phyloP scores from a whole-genome alignment of 108 stramenopile species.

The Cylindrotheca closterium region DNA sequence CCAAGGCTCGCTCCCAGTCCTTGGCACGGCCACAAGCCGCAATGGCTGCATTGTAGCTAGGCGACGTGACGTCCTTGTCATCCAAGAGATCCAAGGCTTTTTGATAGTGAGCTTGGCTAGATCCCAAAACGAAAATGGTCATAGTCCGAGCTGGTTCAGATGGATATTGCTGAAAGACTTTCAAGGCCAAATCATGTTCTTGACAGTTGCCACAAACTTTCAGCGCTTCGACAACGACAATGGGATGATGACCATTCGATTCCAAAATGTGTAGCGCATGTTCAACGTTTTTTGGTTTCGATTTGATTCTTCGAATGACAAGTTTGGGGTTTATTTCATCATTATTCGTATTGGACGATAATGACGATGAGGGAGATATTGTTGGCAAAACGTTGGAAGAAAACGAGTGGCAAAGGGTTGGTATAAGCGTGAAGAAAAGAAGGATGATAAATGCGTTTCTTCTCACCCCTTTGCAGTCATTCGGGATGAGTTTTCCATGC shows the following conservation, averaged over 20 bases:
- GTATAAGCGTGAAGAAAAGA: too few species aligned
- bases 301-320: constrained; percentile 16
- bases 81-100: constrained; percentile 6
- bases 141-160: constrained; percentile 20
- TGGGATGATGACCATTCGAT: not conserved
- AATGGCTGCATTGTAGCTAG: constrained; percentile 43
- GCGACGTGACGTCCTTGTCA: constrained; percentile 1
- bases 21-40: constrained; percentile 35
- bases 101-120: constrained; percentile 1
- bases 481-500: too few species aligned
- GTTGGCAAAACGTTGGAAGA: too few species aligned
- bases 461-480: too few species aligned
- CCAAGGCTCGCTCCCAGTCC: constrained; percentile 36
- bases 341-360: too few species aligned
- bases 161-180: constrained; percentile 13
- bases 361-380: too few species aligned
- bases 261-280: constrained; percentile 8
- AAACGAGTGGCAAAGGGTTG: too few species aligned
- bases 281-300: constrained; percentile 17
- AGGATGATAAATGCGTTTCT: too few species aligned
- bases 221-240: constrained; percentile 12
- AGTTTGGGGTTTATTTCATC: constrained; percentile 10
- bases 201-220: constrained; percentile 23
- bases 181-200: constrained; percentile 6
- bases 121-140: constrained; percentile 25